Conservation (phyloP, 2,329 filamentous ascomycete genomes). For the Fusarium agapanthi region DNA sequence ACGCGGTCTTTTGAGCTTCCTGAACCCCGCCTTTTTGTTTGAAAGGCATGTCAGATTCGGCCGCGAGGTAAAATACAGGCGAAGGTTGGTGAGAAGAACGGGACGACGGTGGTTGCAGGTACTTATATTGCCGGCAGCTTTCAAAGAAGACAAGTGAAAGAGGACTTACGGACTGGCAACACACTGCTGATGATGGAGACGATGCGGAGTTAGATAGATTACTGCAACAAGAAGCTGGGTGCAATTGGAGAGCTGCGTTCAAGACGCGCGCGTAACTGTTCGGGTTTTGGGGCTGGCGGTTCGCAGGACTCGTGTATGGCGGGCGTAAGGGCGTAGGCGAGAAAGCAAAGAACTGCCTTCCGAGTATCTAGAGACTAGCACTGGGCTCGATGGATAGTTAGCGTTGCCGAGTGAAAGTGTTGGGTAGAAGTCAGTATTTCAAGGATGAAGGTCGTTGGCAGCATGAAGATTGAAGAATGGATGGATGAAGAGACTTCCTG, state of each 20-base stretch:
- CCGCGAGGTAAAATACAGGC: not conserved
- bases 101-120: not conserved
- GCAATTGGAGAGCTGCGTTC: not conserved
- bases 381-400: not conserved
- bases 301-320: not conserved
- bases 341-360: not conserved
- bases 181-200: not conserved
- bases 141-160: not conserved
- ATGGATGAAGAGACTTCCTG: not conserved
- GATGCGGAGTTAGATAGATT: not conserved
- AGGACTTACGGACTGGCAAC: not conserved
- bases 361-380: not conserved
- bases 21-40: not conserved
- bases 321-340: not conserved
- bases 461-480: not conserved
- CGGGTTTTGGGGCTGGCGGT: not conserved
- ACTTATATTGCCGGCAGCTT: not conserved
- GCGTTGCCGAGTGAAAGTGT: not conserved
- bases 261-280: not conserved
- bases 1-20: not conserved
- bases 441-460: not conserved
- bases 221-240: not conserved
- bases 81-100: not conserved
- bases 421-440: not conserved
- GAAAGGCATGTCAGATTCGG: not conserved